Evolutionary conservation across 352 stramenopile species (phyloP).

Genomic region (Phytopythium sindhum): DNA sequence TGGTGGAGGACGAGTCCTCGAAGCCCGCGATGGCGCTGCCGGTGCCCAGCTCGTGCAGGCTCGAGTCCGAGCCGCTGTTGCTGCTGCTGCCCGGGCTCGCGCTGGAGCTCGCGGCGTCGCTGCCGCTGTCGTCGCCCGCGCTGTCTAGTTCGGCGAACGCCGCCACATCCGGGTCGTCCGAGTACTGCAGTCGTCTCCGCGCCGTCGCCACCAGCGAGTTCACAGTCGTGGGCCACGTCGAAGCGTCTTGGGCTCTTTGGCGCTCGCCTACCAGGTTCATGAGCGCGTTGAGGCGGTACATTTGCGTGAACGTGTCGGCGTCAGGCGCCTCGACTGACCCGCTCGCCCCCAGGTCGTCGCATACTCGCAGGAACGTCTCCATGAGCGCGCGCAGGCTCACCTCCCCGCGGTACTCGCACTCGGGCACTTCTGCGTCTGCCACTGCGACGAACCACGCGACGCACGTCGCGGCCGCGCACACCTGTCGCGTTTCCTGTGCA

Average conservation of each 20-base stretch:
- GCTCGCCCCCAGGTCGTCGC: constrained; percentile 17
- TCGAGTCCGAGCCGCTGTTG: constrained; percentile 20
- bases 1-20: constrained; percentile 24
- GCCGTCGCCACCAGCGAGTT: constrained; percentile 1
- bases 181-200: neutral
- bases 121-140: neutral
- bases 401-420: constrained; percentile 29
- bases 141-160: too few species aligned
- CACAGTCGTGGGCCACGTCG: neutral
- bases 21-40: constrained; percentile 11
- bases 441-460: constrained; percentile 1
- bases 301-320: constrained; percentile 21
- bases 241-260: neutral
- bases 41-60: neutral
- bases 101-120: neutral
- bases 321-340: constrained; percentile 18
- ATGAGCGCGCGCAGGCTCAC: constrained; percentile 25
- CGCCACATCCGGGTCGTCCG: neutral
- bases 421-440: constrained; percentile 13
- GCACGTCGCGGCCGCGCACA: neutral
- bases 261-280: constrained; percentile 11
- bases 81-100: constrained; percentile 12
- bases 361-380: constrained; percentile 26
- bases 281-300: constrained; percentile 25
- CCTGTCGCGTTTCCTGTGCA: neutral